These are phyloP conservation scores for Phytophthora colocasiae DNA, from an alignment of 352 stramenopile genomes.

Conservation along the genomic window DNA sequence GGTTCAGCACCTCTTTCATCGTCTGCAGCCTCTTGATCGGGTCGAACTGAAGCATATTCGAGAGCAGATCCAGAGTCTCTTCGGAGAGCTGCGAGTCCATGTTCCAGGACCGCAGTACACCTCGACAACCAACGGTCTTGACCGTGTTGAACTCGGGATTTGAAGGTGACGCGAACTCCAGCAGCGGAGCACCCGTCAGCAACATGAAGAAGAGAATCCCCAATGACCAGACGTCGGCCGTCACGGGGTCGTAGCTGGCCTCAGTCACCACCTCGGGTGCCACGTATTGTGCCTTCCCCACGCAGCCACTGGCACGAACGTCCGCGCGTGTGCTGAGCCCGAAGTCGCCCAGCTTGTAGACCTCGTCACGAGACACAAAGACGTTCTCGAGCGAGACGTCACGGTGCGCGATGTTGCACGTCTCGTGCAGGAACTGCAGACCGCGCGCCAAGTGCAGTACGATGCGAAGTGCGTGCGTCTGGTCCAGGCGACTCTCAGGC, in stretches of 20 bases:
- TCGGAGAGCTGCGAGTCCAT: constrained; percentile 29
- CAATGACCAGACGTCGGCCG: constrained; percentile 63
- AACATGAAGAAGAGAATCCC: constrained; percentile 69
- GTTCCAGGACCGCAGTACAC: constrained; percentile 44
- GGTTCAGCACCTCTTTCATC: constrained; percentile 33
- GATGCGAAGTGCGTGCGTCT: constrained; percentile 37
- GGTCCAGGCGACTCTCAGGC: constrained; percentile 28
- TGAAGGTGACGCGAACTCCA: constrained; percentile 37
- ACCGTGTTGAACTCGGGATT: constrained; percentile 44
- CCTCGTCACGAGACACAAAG: constrained; percentile 45
- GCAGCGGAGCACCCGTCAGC: constrained; percentile 55
- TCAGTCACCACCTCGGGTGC: constrained; percentile 43
- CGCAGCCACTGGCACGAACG: constrained; percentile 19
- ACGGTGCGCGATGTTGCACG: constrained; percentile 46
- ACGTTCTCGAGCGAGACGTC: constrained; percentile 78
- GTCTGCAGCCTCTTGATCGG: constrained; percentile 36
- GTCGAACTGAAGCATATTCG: constrained; percentile 45
- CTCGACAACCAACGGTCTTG: constrained; percentile 33
- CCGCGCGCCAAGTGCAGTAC: constrained; percentile 41
- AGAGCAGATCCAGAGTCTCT: constrained; percentile 37
- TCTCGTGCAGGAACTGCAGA: constrained; percentile 38
- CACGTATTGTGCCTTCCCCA: constrained; percentile 46
- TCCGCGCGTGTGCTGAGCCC: constrained; percentile 49
- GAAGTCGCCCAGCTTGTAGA: constrained; percentile 66
- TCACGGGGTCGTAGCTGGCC: constrained; percentile 40